phyloP scores from a whole-genome alignment of 2,329 filamentous ascomycete species.

The Claviceps sp. region DNA sequence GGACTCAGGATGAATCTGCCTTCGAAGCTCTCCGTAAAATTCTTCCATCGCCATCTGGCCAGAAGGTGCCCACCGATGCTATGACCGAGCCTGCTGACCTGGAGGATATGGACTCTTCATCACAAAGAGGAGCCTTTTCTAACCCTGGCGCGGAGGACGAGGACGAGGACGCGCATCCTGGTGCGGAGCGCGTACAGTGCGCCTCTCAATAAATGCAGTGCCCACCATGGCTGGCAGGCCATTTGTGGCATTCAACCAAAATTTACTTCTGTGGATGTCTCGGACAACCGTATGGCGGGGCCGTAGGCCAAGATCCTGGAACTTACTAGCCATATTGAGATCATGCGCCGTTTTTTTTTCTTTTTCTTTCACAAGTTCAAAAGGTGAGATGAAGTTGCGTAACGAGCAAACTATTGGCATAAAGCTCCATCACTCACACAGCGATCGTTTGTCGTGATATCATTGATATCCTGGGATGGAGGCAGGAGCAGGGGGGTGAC shows the following conservation, averaged over 20 bases:
- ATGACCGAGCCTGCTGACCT: slow-evolving; percentile 87
- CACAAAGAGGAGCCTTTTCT: slow-evolving; percentile 53
- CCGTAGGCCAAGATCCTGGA: background rate
- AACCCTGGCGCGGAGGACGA: slow-evolving; percentile 52
- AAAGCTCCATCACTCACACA: slow-evolving; percentile 5
- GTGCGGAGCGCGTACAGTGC: slow-evolving; percentile 72
- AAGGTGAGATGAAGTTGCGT: slow-evolving; percentile 6
- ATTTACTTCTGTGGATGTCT: background rate
- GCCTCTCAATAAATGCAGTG: slow-evolving; percentile 60
- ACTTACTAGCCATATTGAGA: background rate
- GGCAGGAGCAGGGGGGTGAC: background rate
- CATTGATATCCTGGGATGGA: slow-evolving; percentile 9
- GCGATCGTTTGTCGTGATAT: slow-evolving; percentile 7
- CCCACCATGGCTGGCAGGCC: background rate
- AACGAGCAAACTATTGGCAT: slow-evolving; percentile 4
- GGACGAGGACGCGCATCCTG: slow-evolving; percentile 65
- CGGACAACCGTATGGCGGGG: background rate
- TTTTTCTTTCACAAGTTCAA: background rate
- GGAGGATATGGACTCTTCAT: slow-evolving; percentile 65
- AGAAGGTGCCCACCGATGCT: slow-evolving; percentile 57
- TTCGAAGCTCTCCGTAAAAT: slow-evolving; percentile 72
- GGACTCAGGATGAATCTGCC: slow-evolving; percentile 51
- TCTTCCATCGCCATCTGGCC: slow-evolving; percentile 55
- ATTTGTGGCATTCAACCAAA: background rate
- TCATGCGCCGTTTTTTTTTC: slow-evolving; percentile 8